Evolutionary conservation across 495 filamentous ascomycete species (phyloP).

Genomic region (Parmelia sp.): DNA sequence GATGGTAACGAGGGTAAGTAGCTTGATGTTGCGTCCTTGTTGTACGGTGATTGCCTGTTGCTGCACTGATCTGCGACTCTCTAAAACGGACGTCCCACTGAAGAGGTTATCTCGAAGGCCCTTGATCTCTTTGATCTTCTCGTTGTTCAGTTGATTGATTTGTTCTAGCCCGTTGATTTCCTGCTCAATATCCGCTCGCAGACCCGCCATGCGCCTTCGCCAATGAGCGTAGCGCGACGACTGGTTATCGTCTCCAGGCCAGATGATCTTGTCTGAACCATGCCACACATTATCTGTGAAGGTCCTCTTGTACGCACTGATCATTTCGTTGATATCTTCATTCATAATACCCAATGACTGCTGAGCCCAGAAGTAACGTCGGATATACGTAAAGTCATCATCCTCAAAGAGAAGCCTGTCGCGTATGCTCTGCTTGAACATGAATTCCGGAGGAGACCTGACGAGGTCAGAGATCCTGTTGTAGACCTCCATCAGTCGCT

Average conservation of each 20-base stretch:
- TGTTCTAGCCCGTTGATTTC: conserved; percentile 25
- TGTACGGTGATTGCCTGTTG: conserved; percentile 35
- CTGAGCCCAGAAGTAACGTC: conserved; percentile 53
- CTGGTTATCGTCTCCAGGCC: conserved; percentile 30
- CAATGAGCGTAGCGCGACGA: conserved; percentile 27
- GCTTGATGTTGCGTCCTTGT: conserved; percentile 41
- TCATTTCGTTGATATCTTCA: conserved; percentile 48
- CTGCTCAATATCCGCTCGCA: conserved; percentile 26
- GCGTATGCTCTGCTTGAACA: conserved; percentile 44
- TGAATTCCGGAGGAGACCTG: conserved; percentile 47
- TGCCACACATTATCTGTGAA: conserved; percentile 49
- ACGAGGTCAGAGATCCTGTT: conserved; percentile 43
- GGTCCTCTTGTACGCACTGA: conserved; percentile 40
- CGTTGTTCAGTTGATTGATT: conserved; percentile 23
- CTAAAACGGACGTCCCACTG: conserved; percentile 37
- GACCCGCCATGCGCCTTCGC: conserved; percentile 26
- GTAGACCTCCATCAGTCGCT: conserved; percentile 43
- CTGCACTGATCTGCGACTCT: conserved; percentile 35
- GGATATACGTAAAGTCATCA: conserved; percentile 46
- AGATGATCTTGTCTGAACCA: conserved; percentile 41
- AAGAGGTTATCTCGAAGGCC: conserved; percentile 39
- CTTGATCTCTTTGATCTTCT: conserved; percentile 34
- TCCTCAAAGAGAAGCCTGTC: conserved; percentile 54
- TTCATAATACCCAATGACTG: conserved; percentile 51
- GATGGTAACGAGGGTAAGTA: conserved; percentile 42